Base-by-base conservation (phyloP, 2,329 filamentous ascomycete genomes). In the Beauveria sp. region DNA sequence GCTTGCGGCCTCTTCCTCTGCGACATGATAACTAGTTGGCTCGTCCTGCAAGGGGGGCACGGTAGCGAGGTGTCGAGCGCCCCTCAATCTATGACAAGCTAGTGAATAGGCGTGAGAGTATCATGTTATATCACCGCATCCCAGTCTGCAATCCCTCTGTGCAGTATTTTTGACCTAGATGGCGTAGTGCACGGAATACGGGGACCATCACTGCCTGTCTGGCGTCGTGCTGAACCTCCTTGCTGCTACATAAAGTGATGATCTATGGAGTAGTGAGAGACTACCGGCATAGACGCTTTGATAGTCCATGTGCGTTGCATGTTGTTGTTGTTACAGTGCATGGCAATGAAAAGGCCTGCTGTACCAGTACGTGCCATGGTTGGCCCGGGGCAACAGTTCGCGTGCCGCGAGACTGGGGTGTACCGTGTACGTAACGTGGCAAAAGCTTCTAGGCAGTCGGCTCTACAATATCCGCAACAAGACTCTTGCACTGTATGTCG, bases 381-480 rank as follows among this genome's bases (percentile, higher is more conserved):
- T 51, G 46, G 53, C 46, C 38, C 31, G 38, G 60, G 53, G 52
- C 46, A 46, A 14, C 28, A 56, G 52, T 62, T 62, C 53, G 22
- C 45, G 46, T 56, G 8, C 31, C 42, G 20, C 43, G n/a, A 48
- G 34, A 9, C 22, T 3, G 46, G 52, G 34, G 52, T 45, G 31
- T n/a, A 51, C 14, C 53, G 52, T 45, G 31, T n/a, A 56, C 14
- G 60, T 57, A 62, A 62, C 60, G 60, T 62, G 53, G 31, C 53
- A 57, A 49, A 31, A 18, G 22, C 14, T 14, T n/a, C 14, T 14
- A 26, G 20, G 45, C 22, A 26, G 14, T 16, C 28, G 14, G 22
- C 10, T 20, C 28, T 50, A 7, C 6, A 50, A 38, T 12, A 26
- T 18, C 22, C 18, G 40, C 24, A 26, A 31, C 22, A 3, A 16